These are phyloP conservation scores for Pseudogymnoascus sp. DNA, from an alignment of 2,329 filamentous ascomycete genomes.

Conservation along the genomic window DNA sequence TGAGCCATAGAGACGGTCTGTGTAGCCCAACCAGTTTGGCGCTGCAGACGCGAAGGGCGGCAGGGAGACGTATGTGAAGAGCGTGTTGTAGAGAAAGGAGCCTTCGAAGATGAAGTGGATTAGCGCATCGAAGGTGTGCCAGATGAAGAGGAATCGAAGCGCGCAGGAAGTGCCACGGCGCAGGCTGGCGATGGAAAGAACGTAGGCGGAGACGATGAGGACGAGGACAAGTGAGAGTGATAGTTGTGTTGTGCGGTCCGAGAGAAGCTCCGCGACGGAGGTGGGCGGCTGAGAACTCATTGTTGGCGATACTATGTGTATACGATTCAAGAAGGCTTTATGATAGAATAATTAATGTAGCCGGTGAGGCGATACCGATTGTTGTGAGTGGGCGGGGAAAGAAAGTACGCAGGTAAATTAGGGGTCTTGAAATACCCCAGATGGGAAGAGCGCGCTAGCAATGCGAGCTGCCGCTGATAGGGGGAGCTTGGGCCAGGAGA, in stretches of 20 bases:
- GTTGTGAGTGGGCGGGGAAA: background rate
- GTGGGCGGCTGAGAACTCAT: slow-evolving; percentile 2
- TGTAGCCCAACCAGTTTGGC: slow-evolving; percentile 44
- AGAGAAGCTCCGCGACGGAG: slow-evolving; percentile 36
- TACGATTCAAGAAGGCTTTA: background rate
- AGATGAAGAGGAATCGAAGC: slow-evolving; percentile 76
- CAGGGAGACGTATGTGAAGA: slow-evolving; percentile 52
- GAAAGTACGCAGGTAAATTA: slow-evolving; percentile 1
- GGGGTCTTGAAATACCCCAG: slow-evolving; percentile 5
- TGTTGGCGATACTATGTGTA: background rate
- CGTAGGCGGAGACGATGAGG: slow-evolving; percentile 45
- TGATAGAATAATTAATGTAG: background rate
- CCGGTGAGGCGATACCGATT: background rate
- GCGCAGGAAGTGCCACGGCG: slow-evolving; percentile 39
- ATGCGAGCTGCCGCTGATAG: background rate
- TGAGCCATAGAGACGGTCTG: slow-evolving; percentile 46
- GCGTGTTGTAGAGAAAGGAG: slow-evolving; percentile 87
- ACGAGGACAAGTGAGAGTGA: slow-evolving; percentile 50
- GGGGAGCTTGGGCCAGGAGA: slow-evolving; percentile 4
- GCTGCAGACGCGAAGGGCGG: slow-evolving; percentile 75
- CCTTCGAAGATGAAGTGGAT: slow-evolving; percentile 90
- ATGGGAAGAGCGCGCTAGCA: background rate
- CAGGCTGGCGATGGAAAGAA: slow-evolving; percentile 39
- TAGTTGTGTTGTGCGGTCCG: slow-evolving; percentile 51
- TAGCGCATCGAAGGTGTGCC: slow-evolving; percentile 88